Evolutionary conservation across 1,284 basidiomycete species (phyloP).

Genomic region (Cutaneotrichosporon spelunceum): DNA sequence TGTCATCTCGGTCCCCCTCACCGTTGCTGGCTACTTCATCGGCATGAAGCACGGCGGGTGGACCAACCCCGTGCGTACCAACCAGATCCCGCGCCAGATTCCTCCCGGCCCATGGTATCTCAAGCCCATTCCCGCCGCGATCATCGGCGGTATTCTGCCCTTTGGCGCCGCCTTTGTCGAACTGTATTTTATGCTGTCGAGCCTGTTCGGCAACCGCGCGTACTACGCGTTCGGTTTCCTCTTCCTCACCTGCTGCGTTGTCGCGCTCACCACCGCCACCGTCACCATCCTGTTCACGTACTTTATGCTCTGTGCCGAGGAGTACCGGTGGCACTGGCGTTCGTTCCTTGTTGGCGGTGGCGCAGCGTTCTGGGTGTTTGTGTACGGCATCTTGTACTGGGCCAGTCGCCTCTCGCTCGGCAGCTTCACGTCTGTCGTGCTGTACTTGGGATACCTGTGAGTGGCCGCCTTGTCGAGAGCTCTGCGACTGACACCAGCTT

Average conservation of each 20-base stretch:
- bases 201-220: constrained; percentile 86
- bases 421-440: constrained; percentile 74
- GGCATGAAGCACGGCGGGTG: constrained; percentile 79
- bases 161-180: constrained; percentile 96
- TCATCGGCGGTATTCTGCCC: constrained; percentile 86
- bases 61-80: constrained; percentile 77
- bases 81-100: constrained; percentile 88
- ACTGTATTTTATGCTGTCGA: constrained; percentile 88
- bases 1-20: constrained; percentile 80
- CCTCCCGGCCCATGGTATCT: constrained; percentile 81
- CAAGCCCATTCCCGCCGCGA: constrained; percentile 68
- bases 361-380: constrained; percentile 85
- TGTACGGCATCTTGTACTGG: constrained; percentile 74
- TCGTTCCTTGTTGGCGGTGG: constrained; percentile 92
- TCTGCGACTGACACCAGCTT: constrained; percentile 43
- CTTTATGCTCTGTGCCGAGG: constrained; percentile 90
- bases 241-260: constrained; percentile 79
- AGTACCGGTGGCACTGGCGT: constrained; percentile 98
- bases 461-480: constrained; percentile 16
- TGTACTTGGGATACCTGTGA: constrained; percentile 87
- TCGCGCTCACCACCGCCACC: constrained; percentile 81
- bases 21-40: constrained; percentile 59
- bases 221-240: constrained; percentile 97
- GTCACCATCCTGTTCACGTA: constrained; percentile 87
- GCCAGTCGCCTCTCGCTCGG: constrained; percentile 76